Percentiles rank a stretch among this genome's conserved stretches.
Evolutionary conservation across 2,329 filamentous ascomycete genomes (phyloP).

Genomic region (Xylaria polymorpha): DNA sequence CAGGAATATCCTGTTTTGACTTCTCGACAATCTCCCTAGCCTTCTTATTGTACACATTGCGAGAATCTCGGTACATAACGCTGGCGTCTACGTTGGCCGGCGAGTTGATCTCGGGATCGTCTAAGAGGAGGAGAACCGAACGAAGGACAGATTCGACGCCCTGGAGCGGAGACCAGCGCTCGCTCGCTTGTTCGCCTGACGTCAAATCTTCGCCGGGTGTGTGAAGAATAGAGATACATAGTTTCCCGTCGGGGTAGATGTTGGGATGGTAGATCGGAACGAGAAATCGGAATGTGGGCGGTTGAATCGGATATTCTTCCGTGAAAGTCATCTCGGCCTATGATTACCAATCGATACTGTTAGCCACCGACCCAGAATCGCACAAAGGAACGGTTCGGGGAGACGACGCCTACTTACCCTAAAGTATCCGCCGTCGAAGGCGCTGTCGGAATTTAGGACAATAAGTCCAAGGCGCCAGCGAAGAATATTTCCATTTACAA

Average conservation of each 20-base stretch:
- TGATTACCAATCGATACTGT: neutral
- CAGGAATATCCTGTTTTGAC: constrained; percentile 83
- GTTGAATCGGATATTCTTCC: constrained; percentile 87
- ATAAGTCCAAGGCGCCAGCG: constrained; percentile 90
- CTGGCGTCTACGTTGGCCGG: constrained; percentile 95
- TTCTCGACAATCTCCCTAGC: constrained; percentile 77
- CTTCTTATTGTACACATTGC: constrained; percentile 73
- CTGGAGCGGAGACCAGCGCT: constrained; percentile 94
- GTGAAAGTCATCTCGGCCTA: constrained; percentile 88
- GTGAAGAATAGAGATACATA: constrained; percentile 98
- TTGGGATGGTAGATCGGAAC: constrained; percentile 89
- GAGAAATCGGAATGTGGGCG: constrained; percentile 88
- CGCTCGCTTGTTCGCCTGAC: constrained; percentile 88
- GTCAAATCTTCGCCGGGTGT: constrained; percentile 90
- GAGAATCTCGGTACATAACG: constrained; percentile 82
- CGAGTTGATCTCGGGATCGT: constrained; percentile 92
- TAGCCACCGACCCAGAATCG: neutral
- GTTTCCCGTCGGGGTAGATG: constrained; percentile 87
- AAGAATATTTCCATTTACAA: constrained; percentile 85
- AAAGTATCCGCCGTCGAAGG: constrained; percentile 94
- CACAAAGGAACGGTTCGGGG: neutral
- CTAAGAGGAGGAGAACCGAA: constrained; percentile 89
- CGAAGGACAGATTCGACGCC: constrained; percentile 95
- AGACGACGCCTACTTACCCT: constrained; percentile 59
- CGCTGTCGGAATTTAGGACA: constrained; percentile 90